Evolutionary conservation across 1,284 basidiomycete genomes (phyloP).

Genomic region (Mycosarcoma mackinlayi): DNA sequence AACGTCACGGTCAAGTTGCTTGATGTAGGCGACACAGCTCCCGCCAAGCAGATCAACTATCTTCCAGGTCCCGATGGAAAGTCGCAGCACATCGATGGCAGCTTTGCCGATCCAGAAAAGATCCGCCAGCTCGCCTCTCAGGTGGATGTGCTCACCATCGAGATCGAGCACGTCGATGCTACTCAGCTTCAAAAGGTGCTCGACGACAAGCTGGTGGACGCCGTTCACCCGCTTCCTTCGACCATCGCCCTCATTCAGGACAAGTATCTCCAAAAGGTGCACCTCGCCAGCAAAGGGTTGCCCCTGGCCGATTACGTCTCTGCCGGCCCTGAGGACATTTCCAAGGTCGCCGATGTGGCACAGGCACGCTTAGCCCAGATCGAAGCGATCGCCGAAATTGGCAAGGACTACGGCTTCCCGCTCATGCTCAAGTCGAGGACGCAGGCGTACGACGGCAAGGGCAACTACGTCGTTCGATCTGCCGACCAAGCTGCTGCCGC

Average conservation of each 20-base stretch:
- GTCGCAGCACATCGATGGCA: conserved; percentile 82
- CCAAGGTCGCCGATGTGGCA: conserved; percentile 70
- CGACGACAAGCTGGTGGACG: conserved; percentile 61
- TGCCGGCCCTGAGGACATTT: conserved; percentile 70
- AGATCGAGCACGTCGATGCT: conserved; percentile 96
- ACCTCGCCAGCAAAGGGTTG: conserved; percentile 70
- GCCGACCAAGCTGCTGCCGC: conserved; percentile 74
- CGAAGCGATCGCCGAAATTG: conserved; percentile 41
- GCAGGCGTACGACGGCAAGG: conserved; percentile 93
- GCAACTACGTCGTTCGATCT: conserved; percentile 82
- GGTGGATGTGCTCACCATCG: conserved; percentile 91
- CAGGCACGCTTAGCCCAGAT: conserved; percentile 70
- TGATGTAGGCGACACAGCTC: conserved; percentile 81
- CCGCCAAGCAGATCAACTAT: conserved; percentile 85
- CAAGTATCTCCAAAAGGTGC: conserved; percentile 89
- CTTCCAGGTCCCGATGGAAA: conserved; percentile 43
- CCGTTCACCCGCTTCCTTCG: conserved; percentile 84
- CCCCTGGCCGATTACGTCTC: conserved; percentile 79
- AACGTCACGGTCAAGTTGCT: conserved; percentile 89
- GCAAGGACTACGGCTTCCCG: conserved; percentile 78
- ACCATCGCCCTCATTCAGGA: conserved; percentile 94
- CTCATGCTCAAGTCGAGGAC: conserved; percentile 96
- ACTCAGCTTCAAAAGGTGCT: conserved; percentile 74
- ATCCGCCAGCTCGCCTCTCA: conserved; percentile 83
- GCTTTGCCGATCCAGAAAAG: conserved; percentile 83